Conservation (phyloP, 441 rosid species). For the Isatis lusitanica region DNA sequence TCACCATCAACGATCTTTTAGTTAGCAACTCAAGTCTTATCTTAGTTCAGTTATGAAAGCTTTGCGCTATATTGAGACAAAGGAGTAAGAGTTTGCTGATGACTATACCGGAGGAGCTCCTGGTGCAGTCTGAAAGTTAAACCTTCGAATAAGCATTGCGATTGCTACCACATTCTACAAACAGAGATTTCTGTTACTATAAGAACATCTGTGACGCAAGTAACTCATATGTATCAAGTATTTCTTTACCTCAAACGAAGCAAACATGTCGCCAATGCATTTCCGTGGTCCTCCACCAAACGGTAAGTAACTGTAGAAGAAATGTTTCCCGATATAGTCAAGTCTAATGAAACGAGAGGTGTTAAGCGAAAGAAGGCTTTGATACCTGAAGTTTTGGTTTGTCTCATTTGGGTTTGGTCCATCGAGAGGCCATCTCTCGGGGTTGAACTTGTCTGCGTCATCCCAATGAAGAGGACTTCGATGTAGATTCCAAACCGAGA, state of each 20-base stretch:
- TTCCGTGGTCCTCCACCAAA: conserved; percentile 98
- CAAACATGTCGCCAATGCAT: conserved; percentile 98
- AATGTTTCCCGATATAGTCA: background rate
- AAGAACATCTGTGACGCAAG: background rate
- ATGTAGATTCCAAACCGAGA: conserved; percentile 94
- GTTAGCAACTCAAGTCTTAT: background rate
- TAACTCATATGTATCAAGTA: background rate
- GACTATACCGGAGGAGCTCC: conserved; percentile 87
- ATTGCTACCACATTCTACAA: conserved; percentile 81
- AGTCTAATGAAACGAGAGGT: background rate
- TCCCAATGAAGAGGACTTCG: conserved; percentile 88
- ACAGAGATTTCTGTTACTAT: background rate
- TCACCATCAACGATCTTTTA: background rate
- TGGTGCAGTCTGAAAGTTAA: conserved; percentile 74
- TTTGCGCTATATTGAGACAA: background rate
- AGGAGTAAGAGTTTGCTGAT: background rate
- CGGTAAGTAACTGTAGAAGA: conserved; percentile 80
- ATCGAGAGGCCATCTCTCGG: conserved; percentile 98
- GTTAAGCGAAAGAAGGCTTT: background rate
- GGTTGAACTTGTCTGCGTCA: conserved; percentile 77
- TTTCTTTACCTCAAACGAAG: conserved; percentile 75
- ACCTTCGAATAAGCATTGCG: conserved; percentile 86
- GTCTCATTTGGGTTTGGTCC: conserved; percentile 98
- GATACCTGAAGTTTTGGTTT: conserved; percentile 87
- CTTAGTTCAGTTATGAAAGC: background rate